phyloP scores from a whole-genome alignment of 1,284 basidiomycete genomes.

The Meira nashicola region DNA sequence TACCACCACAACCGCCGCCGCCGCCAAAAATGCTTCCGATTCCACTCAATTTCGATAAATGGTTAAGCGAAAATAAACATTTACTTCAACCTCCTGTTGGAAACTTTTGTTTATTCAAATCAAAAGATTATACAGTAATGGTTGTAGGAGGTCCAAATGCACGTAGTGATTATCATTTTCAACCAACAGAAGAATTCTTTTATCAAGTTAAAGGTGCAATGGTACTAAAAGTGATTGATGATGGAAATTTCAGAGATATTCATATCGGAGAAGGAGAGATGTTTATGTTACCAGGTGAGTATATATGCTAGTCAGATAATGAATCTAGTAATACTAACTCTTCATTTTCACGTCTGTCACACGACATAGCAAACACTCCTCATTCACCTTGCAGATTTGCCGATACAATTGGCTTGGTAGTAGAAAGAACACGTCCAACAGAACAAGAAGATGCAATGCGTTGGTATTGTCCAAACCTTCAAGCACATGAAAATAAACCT shows the following conservation, averaged over 20 bases:
- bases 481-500: conserved; percentile 63
- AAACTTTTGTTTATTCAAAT: conserved; percentile 48
- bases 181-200: conserved; percentile 50
- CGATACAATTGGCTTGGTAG: conserved; percentile 87
- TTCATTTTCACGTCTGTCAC: background rate
- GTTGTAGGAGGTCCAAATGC: conserved; percentile 50
- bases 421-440: conserved; percentile 78
- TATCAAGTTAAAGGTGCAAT: conserved; percentile 60
- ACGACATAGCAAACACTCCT: conserved; percentile 66
- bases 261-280: conserved; percentile 89
- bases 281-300: conserved; percentile 81
- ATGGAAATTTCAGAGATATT: conserved; percentile 79
- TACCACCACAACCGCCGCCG: too few relatives aligned
- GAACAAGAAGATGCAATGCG: conserved; percentile 66
- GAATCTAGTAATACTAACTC: background rate
- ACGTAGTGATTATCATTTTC: conserved; percentile 47
- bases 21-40: conserved; percentile 20
- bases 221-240: conserved; percentile 80
- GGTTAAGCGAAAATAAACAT: conserved; percentile 50
- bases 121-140: conserved; percentile 49
- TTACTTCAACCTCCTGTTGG: conserved; percentile 52
- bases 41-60: conserved; percentile 52
- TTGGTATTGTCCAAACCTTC: conserved; percentile 79
- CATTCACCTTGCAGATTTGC: conserved; percentile 89
- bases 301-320: background rate